Percentiles rank a stretch among this genome's conserved stretches.
Conservation (phyloP, 2,329 filamentous ascomycete genomes). For the Fusarium sp. region DNA sequence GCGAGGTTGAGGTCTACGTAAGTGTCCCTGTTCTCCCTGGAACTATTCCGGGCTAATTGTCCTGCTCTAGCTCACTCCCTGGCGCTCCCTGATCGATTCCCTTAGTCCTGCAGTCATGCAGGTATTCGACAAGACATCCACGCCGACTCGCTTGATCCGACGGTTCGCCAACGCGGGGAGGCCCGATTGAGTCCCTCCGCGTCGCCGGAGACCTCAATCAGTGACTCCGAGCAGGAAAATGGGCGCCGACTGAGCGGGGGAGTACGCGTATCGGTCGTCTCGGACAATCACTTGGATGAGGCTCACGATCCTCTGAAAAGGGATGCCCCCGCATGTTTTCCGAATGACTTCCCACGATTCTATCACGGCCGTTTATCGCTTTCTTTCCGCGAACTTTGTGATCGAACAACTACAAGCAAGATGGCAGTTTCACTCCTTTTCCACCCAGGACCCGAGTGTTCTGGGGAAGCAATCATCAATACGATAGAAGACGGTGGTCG, state of each 20-base stretch:
- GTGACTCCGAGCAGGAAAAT: neutral
- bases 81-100: neutral
- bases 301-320: slow-evolving; percentile 4
- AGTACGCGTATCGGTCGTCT: neutral
- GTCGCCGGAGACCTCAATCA: neutral
- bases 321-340: neutral
- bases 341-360: neutral
- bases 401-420: neutral
- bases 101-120: neutral
- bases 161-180: neutral
- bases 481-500: neutral
- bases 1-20: neutral
- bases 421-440: neutral
- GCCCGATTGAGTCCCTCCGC: neutral
- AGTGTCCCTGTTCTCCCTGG: neutral
- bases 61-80: neutral
- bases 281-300: neutral
- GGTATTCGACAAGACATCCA: neutral
- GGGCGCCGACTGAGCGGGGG: neutral
- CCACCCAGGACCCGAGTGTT: neutral
- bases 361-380: neutral
- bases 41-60: neutral
- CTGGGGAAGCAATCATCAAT: neutral
- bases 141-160: neutral
- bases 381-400: neutral